phyloP scores from a whole-genome alignment of 495 filamentous ascomycete genomes.

The Xylaria sp. region DNA sequence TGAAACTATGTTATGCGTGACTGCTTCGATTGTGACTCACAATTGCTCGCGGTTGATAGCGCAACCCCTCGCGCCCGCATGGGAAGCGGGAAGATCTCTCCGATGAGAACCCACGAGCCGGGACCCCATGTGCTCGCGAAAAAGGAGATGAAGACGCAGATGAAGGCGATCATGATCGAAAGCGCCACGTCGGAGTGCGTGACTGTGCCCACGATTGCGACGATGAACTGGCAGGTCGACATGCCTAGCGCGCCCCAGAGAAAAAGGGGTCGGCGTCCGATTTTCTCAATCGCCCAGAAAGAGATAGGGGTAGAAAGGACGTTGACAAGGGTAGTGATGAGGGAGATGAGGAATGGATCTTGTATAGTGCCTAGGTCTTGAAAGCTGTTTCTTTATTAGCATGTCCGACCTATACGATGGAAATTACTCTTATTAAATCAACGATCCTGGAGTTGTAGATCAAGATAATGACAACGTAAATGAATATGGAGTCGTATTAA shows the following conservation, averaged over 20 bases:
- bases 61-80: slow-evolving; percentile 83
- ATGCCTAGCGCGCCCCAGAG: slow-evolving; percentile 81
- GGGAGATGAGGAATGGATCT: slow-evolving; percentile 78
- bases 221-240: slow-evolving; percentile 85
- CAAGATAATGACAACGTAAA: neutral
- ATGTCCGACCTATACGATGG: neutral
- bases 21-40: slow-evolving; percentile 68
- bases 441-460: neutral
- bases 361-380: slow-evolving; percentile 70
- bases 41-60: slow-evolving; percentile 84
- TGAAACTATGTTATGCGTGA: neutral
- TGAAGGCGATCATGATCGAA: slow-evolving; percentile 73
- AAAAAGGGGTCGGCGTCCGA: slow-evolving; percentile 84
- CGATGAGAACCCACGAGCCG: slow-evolving; percentile 82
- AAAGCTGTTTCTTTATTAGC: slow-evolving; percentile 52
- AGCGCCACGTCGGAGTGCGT: slow-evolving; percentile 66
- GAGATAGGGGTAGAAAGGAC: slow-evolving; percentile 81
- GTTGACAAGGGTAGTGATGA: slow-evolving; percentile 87
- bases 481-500: neutral
- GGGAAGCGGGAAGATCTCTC: slow-evolving; percentile 85
- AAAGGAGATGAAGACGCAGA: slow-evolving; percentile 85
- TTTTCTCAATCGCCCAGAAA: slow-evolving; percentile 81
- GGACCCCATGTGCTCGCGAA: slow-evolving; percentile 85
- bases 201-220: slow-evolving; percentile 71
- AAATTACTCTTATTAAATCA: neutral